These are phyloP conservation scores for Pistacia vera DNA, from an alignment of 345 rosid species.

Conservation along the genomic window DNA sequence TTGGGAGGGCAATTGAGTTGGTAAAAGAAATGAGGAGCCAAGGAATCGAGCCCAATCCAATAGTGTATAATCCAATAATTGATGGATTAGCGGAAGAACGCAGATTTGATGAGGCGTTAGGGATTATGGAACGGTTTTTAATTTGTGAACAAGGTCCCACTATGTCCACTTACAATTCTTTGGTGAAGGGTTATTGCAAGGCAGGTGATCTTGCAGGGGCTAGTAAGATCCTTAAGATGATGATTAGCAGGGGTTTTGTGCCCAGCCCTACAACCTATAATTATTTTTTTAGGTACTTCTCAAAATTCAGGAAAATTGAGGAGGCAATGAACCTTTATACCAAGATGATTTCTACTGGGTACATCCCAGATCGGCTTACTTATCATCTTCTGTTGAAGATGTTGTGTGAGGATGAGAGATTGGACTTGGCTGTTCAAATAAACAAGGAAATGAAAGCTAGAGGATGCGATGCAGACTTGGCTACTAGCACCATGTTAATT, in stretches of 20 bases:
- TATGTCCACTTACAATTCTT: constrained; percentile 74
- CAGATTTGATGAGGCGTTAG: constrained; percentile 64
- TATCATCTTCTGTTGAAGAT: constrained; percentile 80
- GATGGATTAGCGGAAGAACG: constrained; percentile 83
- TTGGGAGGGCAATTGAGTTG: constrained; percentile 66
- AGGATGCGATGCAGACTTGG: constrained; percentile 74
- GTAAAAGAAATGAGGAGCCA: constrained; percentile 67
- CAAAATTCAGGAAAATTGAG: constrained; percentile 57
- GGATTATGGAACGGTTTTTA: constrained; percentile 70
- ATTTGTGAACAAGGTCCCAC: constrained; percentile 71
- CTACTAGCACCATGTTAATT: constrained; percentile 64
- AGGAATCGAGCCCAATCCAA: constrained; percentile 56
- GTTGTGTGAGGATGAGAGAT: constrained; percentile 75
- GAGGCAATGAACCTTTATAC: constrained; percentile 77
- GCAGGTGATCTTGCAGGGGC: constrained; percentile 71
- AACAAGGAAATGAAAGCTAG: constrained; percentile 75
- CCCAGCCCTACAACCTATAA: constrained; percentile 80
- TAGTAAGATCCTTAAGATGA: constrained; percentile 71
- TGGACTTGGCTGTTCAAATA: constrained; percentile 67
- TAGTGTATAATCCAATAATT: constrained; percentile 68
- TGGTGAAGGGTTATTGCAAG: constrained; percentile 78
- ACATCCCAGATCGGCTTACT: constrained; percentile 64
- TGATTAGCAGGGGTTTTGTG: constrained; percentile 62
- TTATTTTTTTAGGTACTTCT: constrained; percentile 73
- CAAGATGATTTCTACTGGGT: constrained; percentile 78